phyloP scores from a whole-genome alignment of 805 yeast species.

The Naumovozyma dairenensis region DNA sequence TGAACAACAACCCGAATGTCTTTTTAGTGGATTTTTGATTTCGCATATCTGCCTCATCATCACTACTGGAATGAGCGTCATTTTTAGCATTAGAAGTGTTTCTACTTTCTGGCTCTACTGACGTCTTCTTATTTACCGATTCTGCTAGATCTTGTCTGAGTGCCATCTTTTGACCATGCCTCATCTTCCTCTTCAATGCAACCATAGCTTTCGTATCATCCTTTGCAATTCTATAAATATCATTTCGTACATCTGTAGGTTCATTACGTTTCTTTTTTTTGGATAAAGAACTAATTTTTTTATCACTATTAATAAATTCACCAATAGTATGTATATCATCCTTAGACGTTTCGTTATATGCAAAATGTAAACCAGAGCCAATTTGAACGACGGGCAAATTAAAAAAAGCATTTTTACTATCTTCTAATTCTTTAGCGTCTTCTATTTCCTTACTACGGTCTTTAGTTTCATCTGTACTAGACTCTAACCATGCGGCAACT shows the following conservation, averaged over 20 bases:
- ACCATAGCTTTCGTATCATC: conserved; percentile 29
- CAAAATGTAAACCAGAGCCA: conserved; percentile 26
- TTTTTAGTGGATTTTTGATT: conserved; percentile 17
- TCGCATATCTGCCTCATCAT: conserved; percentile 12
- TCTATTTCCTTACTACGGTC: conserved; percentile 1
- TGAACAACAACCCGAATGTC: conserved; percentile 21
- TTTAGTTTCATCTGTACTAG: conserved; percentile 2
- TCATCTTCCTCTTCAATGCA: conserved; percentile 28
- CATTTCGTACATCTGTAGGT: conserved; percentile 6
- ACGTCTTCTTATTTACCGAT: conserved; percentile 1
- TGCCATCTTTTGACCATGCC: conserved; percentile 14
- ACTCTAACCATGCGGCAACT: conserved; percentile 23
- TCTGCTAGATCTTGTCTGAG: conserved; percentile 4
- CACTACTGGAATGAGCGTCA: conserved; percentile 8
- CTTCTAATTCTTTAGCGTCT: conserved; percentile 7
- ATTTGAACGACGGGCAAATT: conserved; percentile 26
- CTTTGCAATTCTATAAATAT: conserved; percentile 20
- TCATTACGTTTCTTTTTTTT: conserved; percentile 22
- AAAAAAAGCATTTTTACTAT: conserved; percentile 20
- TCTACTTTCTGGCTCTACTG: neutral
- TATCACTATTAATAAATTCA: conserved; percentile 27
- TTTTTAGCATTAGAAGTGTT: conserved; percentile 3
- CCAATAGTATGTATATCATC: conserved; percentile 29
- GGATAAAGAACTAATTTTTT: conserved; percentile 24
- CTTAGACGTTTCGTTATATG: conserved; percentile 1